Evolutionary conservation across 2,329 filamentous ascomycete species (phyloP), one percentile per base, ranked within the genome.

Genomic region (Fusarium abutilonis): DNA sequence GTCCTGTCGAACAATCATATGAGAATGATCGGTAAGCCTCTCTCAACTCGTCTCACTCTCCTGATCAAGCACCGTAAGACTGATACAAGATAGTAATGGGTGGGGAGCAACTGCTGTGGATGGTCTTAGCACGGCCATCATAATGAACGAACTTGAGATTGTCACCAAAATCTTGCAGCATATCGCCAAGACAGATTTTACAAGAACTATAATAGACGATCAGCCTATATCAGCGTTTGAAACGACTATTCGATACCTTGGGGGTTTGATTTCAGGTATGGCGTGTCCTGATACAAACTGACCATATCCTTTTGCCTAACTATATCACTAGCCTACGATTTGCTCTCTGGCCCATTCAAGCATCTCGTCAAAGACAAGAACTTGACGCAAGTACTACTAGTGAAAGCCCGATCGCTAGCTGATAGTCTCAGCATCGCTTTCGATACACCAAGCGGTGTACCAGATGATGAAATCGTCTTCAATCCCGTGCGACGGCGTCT

Each of bases 91-190:
- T n/a, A 67, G 64, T 4, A 67, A 67, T 38, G 64, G 64, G 4
- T 67, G 64, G 64, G 64, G 64, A 2, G 64, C 64, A 4, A 67
- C 64, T 1, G 64, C 64, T 1, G 61, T 67, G 1, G 64, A 67
- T 44, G 64, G 54, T 1, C 9, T 67, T 15, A 67, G 64, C 31
- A 67, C 64, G 0, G 64, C 64, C 4, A 67, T 67, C 4, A 38
- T 67, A 2, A 67, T 67, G 64, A 49, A 63, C 6, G 57, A 67
- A 7, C 21, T 6, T 4, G 45, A 41, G 8, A 60, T 57, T 6
- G 64, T 67, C n/a, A 21, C 55, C 13, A 67, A 63, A 17, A 67
- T 67, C 9, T 23, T 67, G 0, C 29, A 40, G 9, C 64, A 67
- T 9, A 60, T 67, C 29, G 48, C 52, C 13, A 17, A 15, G 3